phyloP scores from a whole-genome alignment of 1,284 basidiomycete species.

The Ustilago lituana region DNA sequence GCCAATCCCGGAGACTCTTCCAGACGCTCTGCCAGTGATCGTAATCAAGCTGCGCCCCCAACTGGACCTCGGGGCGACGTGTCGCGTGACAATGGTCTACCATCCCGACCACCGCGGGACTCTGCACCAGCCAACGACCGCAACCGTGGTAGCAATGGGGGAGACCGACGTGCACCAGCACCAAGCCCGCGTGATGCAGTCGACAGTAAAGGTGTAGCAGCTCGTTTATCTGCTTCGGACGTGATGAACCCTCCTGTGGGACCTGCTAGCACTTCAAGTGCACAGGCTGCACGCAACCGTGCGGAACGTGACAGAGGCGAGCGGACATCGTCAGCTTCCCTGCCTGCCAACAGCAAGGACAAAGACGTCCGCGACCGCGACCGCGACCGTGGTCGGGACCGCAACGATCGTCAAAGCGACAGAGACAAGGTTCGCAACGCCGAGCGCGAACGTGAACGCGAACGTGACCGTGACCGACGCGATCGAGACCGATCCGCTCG shows the following conservation, averaged over 20 bases:
- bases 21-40: constrained; percentile 4
- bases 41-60: constrained; percentile 4
- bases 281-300: constrained; percentile 25
- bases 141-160: constrained; percentile 3
- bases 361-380: constrained; percentile 26
- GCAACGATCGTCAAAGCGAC: constrained; percentile 21
- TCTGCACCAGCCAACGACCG: constrained; percentile 9
- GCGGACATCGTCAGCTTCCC: constrained; percentile 13
- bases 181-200: constrained; percentile 8
- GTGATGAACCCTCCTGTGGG: constrained; percentile 30
- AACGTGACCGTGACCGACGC: constrained; percentile 19
- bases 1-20: constrained; percentile 12
- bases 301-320: constrained; percentile 24
- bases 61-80: constrained; percentile 18
- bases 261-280: constrained; percentile 20
- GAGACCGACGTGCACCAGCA: constrained; percentile 13
- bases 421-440: constrained; percentile 24
- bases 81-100: constrained; percentile 19
- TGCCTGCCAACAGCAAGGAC: constrained; percentile 13
- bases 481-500: constrained; percentile 10
- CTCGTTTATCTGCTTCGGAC: constrained; percentile 3
- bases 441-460: constrained; percentile 28
- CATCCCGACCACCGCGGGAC: constrained; percentile 19
- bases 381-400: constrained; percentile 18
- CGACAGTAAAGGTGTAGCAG: constrained; percentile 1